phyloP scores from a whole-genome alignment of 805 yeast genomes.

The Suhomyces sp. region DNA sequence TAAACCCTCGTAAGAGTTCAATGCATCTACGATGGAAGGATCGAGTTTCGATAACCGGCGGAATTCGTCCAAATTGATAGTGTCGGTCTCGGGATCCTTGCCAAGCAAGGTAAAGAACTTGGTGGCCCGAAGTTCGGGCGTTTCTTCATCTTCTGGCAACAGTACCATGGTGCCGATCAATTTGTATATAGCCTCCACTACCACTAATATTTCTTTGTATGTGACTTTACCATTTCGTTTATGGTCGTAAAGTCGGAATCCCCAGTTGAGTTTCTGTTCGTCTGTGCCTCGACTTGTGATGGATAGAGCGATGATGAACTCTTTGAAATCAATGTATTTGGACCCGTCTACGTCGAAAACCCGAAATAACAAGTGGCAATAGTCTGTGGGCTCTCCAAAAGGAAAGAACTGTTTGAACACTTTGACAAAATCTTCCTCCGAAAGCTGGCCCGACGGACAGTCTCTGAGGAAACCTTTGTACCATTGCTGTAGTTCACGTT shows the following conservation, averaged over 20 bases:
- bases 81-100: conserved; percentile 61
- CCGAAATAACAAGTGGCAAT: conserved; percentile 81
- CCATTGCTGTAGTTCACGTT: conserved; percentile 96
- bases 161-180: conserved; percentile 96
- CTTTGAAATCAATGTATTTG: conserved; percentile 86
- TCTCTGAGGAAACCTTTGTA: conserved; percentile 93
- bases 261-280: conserved; percentile 86
- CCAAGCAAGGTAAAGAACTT: conserved; percentile 77
- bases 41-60: conserved; percentile 76
- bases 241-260: conserved; percentile 82
- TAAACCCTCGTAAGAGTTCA: conserved; percentile 77
- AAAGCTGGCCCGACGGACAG: conserved; percentile 86
- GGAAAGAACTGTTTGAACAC: conserved; percentile 97
- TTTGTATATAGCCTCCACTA: conserved; percentile 81
- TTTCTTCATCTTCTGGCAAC: conserved; percentile 81
- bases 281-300: conserved; percentile 81
- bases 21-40: conserved; percentile 70
- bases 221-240: conserved; percentile 74
- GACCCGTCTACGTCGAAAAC: conserved; percentile 82
- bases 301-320: conserved; percentile 83
- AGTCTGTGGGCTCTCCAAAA: conserved; percentile 93
- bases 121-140: conserved; percentile 83
- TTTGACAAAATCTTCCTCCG: conserved; percentile 83
- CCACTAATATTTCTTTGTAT: conserved; percentile 74
- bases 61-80: conserved; percentile 78